Evolutionary conservation across 208 protist species (phyloP).

Genomic region (Angomonas ambiguus): DNA sequence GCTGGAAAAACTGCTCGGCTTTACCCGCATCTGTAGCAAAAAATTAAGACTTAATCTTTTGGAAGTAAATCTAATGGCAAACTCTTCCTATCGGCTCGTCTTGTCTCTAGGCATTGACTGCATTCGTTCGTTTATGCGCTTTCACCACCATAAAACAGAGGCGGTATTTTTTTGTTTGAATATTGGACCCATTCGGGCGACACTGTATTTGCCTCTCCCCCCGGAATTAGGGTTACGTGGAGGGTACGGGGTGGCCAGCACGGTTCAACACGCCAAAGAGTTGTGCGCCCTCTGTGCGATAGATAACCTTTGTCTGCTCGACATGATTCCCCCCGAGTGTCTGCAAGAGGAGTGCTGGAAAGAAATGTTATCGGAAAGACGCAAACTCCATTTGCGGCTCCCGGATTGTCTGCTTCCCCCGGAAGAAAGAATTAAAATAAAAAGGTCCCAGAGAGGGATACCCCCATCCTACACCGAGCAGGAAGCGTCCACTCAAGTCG

Average conservation of each 20-base stretch:
- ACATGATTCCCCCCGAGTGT: conserved; percentile 30
- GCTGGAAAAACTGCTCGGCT: conserved; percentile 14
- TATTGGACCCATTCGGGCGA: conserved; percentile 41
- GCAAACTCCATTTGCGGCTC: conserved; percentile 36
- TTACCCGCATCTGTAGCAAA: too few species aligned
- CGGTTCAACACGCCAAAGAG: conserved; percentile 15
- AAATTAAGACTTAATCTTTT: conserved; percentile 48
- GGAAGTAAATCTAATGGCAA: conserved; percentile 40
- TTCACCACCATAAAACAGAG: conserved; percentile 49
- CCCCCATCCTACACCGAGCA: conserved; percentile 57
- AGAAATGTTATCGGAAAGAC: conserved; percentile 40
- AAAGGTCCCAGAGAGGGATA: conserved; percentile 23
- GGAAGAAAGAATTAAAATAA: background rate
- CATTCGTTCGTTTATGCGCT: conserved; percentile 52
- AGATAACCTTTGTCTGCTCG: conserved; percentile 56
- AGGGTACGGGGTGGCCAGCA: conserved; percentile 45
- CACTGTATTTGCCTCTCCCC: conserved; percentile 65
- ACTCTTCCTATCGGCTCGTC: conserved; percentile 26
- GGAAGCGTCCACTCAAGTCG: background rate
- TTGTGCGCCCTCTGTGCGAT: conserved; percentile 54
- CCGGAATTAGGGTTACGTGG: conserved; percentile 55
- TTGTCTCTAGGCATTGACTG: conserved; percentile 28
- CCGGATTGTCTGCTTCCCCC: conserved; percentile 10
- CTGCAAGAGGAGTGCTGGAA: conserved; percentile 25
- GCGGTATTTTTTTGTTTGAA: conserved; percentile 15